Evolutionary conservation across 2,329 filamentous ascomycete species (phyloP).

Genomic region (Claviceps fusiformis): DNA sequence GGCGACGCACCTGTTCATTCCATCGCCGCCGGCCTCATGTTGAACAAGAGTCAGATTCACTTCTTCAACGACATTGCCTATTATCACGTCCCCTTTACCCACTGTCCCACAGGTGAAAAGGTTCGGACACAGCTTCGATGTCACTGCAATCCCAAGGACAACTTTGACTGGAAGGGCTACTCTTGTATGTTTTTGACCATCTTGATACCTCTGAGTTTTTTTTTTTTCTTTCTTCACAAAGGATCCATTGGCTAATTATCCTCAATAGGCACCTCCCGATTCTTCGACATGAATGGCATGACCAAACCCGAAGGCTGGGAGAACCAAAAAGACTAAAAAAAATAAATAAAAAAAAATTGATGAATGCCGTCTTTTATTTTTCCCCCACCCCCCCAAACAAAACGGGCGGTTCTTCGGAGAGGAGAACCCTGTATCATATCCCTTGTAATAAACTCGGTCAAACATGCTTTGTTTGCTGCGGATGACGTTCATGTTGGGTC

Average conservation of each 20-base stretch:
- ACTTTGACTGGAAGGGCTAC: conserved; percentile 99
- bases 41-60: conserved; percentile 88
- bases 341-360: not conserved
- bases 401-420: not conserved
- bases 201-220: too few relatives aligned
- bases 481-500: not conserved
- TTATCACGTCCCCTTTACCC: conserved; percentile 94
- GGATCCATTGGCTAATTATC: not conserved
- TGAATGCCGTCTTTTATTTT: not conserved
- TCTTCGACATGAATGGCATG: conserved; percentile 69
- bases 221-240: too few relatives aligned
- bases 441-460: too few relatives aligned
- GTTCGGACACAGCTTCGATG: conserved; percentile 74
- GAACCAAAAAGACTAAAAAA: conserved; percentile 1
- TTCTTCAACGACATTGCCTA: conserved; percentile 99
- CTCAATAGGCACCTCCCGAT: conserved; percentile 51
- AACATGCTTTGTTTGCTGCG: not conserved
- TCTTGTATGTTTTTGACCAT: conserved; percentile 54
- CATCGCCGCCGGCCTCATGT: conserved; percentile 77
- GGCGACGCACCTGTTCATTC: conserved; percentile 96
- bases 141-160: conserved; percentile 88
- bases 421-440: not conserved
- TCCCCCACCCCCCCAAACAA: too few relatives aligned
- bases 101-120: conserved; percentile 88
- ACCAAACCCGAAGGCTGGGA: conserved; percentile 79